Base-by-base conservation (phyloP, 1,284 basidiomycete species). In the Ceratobasidium sp. region DNA sequence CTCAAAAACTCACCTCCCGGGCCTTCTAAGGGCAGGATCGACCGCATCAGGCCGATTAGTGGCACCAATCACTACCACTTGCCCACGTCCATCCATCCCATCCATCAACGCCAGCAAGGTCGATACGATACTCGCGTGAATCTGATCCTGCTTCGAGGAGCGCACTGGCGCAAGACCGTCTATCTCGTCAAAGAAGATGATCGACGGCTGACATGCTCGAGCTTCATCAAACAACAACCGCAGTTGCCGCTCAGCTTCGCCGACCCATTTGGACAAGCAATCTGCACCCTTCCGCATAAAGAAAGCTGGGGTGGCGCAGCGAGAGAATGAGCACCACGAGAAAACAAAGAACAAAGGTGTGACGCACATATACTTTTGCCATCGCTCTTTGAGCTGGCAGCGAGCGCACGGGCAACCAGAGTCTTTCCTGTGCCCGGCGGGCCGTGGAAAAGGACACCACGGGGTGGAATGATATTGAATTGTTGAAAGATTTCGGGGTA, bases 111-210 rank as follows among this genome's bases (percentile, higher is more conserved):
- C 99, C 63, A 99, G 90, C 18, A 99, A 91, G 86, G 99, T 97
- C 0, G 97, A 99, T 1, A 99, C 98, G 39, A 99, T 99, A 99
- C 88, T 99, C 97, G 91, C 97, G 96, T 99, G 98, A 77, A 99
- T 99, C 86, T 99, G 98, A 84, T 99, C 98, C 84, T 99, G 98
- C 85, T 99, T 99, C 67, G 95, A 96, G 64, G 96, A 98, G 51
- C 98, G 93, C 89, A 99, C 99, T 42, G 98, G 98, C 18, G 97
- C 98, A 83, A 99, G 99, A 0, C 97, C 97, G 85, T 98, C 97
- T 83, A 99, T 98, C 87, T 99, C 98, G 86, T 99, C 98, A 93
- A 99, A 99, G 88, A 99, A 99, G 84, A 99, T 99, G 83, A 99
- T 97, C 85, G 97, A 98, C 61, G 98, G 98, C 85, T 99, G 97